These are phyloP conservation scores for Ogataea haglerorum DNA, from an alignment of 805 yeast species.

Conservation along the genomic window DNA sequence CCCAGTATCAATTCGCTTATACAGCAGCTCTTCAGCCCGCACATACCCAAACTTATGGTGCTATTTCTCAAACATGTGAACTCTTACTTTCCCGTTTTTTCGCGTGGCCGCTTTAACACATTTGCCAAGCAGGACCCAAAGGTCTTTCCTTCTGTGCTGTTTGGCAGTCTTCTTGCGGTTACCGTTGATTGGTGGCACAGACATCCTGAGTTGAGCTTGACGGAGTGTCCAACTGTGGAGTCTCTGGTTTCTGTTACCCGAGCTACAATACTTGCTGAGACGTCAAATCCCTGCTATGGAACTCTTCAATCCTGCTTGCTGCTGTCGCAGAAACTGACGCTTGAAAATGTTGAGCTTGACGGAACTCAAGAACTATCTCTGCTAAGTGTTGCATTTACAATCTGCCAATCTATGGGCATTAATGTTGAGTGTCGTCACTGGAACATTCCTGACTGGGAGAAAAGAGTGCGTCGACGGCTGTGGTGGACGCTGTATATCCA, in stretches of 20 bases:
- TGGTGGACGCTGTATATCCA: conserved; percentile 20
- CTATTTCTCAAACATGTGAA: conserved; percentile 15
- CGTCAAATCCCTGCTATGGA: conserved; percentile 17
- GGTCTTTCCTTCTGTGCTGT: conserved; percentile 13
- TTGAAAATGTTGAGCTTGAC: neutral
- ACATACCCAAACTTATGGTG: conserved; percentile 12
- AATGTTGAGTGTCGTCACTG: conserved; percentile 14
- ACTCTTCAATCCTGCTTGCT: conserved; percentile 18
- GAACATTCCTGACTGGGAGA: conserved; percentile 18
- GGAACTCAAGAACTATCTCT: conserved; percentile 13
- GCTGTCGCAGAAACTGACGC: conserved; percentile 9
- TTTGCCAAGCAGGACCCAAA: conserved; percentile 15
- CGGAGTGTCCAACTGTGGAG: conserved; percentile 8
- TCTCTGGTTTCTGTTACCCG: conserved; percentile 7
- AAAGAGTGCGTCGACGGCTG: conserved; percentile 14
- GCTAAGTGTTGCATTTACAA: conserved; percentile 10
- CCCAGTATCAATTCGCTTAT: conserved; percentile 3
- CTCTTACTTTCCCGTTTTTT: conserved; percentile 18
- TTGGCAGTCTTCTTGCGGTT: conserved; percentile 13
- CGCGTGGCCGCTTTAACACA: conserved; percentile 15
- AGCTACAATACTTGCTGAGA: conserved; percentile 3
- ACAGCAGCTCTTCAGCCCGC: conserved; percentile 6
- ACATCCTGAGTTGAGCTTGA: conserved; percentile 12
- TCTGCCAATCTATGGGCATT: conserved; percentile 16
- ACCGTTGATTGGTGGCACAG: conserved; percentile 17